Percentiles rank a stretch among this genome's conserved stretches.
Conservation (phyloP, 2,329 filamentous ascomycete species). For the Penicillium sp. region DNA sequence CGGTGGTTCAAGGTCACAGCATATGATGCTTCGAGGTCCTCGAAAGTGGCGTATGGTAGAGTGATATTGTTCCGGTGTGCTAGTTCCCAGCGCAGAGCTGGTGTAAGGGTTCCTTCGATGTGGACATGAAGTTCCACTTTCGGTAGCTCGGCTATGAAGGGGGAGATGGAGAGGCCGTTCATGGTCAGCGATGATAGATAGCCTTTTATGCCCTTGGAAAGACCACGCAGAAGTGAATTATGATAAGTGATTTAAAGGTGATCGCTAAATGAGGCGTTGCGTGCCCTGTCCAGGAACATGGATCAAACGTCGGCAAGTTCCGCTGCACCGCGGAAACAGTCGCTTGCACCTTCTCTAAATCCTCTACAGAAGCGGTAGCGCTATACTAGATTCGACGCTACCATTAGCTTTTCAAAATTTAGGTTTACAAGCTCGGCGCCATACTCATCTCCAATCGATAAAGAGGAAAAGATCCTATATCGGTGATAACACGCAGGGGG, state of each 20-base stretch:
- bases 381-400: not conserved
- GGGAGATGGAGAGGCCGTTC: slow-evolving; percentile 20
- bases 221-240: not conserved
- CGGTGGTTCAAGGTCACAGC: slow-evolving; percentile 39
- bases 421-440: too few species aligned
- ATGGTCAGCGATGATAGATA: too few species aligned
- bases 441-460: too few species aligned
- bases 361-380: too few species aligned
- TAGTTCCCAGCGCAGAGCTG: slow-evolving; percentile 43
- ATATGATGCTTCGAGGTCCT: slow-evolving; percentile 36
- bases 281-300: too few species aligned
- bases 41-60: slow-evolving; percentile 31
- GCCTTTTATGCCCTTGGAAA: not conserved
- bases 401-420: not conserved
- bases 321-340: too few species aligned
- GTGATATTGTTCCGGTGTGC: slow-evolving; percentile 40
- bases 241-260: not conserved
- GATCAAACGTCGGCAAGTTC: too few species aligned
- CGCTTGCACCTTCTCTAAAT: not conserved
- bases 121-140: slow-evolving; percentile 51
- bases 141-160: slow-evolving; percentile 40
- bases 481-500: slow-evolving; percentile 10
- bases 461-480: too few species aligned
- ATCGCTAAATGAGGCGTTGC: not conserved
- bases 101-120: slow-evolving; percentile 48